Percentiles rank a stretch among this genome's conserved stretches.
phyloP scores from a whole-genome alignment of 148 eudicot genomes.

The Drosera capensis region DNA sequence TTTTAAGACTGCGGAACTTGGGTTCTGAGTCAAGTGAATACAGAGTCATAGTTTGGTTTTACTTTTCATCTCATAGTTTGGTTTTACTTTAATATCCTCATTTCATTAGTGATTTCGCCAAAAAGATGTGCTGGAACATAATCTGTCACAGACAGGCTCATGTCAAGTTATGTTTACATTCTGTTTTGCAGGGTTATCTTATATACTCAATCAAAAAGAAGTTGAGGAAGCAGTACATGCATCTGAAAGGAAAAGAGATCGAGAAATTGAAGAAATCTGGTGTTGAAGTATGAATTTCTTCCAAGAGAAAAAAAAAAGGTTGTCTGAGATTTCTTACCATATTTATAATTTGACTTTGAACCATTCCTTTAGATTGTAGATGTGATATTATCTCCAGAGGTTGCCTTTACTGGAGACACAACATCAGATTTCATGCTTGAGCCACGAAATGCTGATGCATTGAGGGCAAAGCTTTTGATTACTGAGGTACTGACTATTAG shows the following conservation, averaged over 20 bases:
- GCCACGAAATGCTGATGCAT: constrained; percentile 84
- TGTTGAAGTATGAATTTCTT: constrained; percentile 42
- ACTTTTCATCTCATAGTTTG: no score
- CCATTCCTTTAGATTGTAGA: constrained; percentile 57
- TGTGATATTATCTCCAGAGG: constrained; percentile 75
- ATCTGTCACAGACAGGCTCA: not conserved
- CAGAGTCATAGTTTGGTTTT: no score
- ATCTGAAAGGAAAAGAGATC: constrained; percentile 76
- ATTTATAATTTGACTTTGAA: constrained; percentile 10
- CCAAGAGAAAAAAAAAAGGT: no score
- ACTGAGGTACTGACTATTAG: constrained; percentile 44
- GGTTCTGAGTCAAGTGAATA: no score
- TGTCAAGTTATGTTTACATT: not conserved
- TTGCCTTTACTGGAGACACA: constrained; percentile 95
- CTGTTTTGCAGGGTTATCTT: constrained; percentile 64
- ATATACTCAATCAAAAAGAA: constrained; percentile 80
- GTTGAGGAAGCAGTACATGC: constrained; percentile 71
- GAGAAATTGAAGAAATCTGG: constrained; percentile 93
- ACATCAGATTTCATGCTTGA: constrained; percentile 73
- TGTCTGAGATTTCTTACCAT: no score
- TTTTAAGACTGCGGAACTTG: no score
- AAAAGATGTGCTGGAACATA: not conserved
- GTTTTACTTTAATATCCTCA: no score
- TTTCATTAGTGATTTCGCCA: not conserved
- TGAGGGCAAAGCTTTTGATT: constrained; percentile 82